Evolutionary conservation across 225 moss, liverwort and hornwort genomes (phyloP).

Genomic region (Anthoceros angustus): DNA sequence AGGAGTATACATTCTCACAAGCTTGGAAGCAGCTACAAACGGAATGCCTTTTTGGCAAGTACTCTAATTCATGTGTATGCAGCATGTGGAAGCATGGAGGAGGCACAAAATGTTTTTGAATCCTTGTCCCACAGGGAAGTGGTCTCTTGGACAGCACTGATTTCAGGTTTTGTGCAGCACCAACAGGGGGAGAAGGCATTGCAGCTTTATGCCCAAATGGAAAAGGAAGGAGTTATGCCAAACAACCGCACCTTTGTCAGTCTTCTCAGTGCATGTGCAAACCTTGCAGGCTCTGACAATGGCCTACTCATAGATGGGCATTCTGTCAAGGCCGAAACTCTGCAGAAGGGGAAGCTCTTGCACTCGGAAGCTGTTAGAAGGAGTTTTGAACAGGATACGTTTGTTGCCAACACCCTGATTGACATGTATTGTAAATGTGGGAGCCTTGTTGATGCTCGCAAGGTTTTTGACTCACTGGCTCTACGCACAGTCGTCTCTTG

Average conservation of each 20-base stretch:
- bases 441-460: not conserved
- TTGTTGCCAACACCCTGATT: conserved; percentile 4
- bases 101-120: not conserved
- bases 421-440: not conserved
- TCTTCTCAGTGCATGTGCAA: not conserved
- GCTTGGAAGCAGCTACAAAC: not conserved
- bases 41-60: not conserved
- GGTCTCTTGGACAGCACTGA: not conserved
- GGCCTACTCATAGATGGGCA: not conserved
- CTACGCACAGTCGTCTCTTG: not conserved
- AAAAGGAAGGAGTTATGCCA: not conserved
- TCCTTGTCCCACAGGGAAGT: not conserved
- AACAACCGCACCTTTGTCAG: not conserved
- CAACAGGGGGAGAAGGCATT: not conserved
- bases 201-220: not conserved
- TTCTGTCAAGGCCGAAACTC: not conserved
- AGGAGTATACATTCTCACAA: not conserved
- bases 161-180: not conserved
- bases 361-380: not conserved
- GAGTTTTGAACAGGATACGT: not conserved
- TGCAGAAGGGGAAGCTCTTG: not conserved
- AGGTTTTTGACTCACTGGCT: not conserved
- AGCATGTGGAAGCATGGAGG: not conserved
- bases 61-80: not conserved
- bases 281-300: not conserved